Evolutionary conservation across 257 asterid genomes (phyloP).

Genomic region (Mentha longifolia): DNA sequence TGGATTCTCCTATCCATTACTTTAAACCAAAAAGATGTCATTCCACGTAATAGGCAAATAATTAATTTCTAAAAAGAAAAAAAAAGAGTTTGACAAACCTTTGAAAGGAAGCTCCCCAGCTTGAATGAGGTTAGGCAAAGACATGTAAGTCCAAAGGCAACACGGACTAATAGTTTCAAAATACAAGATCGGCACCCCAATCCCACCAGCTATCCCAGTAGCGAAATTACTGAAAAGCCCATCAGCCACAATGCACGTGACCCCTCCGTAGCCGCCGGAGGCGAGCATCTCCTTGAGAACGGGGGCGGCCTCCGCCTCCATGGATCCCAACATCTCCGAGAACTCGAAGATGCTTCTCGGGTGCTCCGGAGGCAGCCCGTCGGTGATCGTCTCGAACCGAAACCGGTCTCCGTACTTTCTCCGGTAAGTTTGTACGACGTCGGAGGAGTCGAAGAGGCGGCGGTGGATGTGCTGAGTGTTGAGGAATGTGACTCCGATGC

Average conservation of each 20-base stretch:
- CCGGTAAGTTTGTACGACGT: slow-evolving; percentile 12
- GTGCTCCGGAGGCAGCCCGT: slow-evolving; percentile 56
- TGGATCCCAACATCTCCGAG: slow-evolving; percentile 33
- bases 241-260: slow-evolving; percentile 55
- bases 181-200: slow-evolving; percentile 44
- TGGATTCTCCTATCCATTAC: no score
- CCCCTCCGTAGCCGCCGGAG: background rate
- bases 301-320: slow-evolving; percentile 42
- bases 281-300: slow-evolving; percentile 46
- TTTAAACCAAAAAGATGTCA: no score
- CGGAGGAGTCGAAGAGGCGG: slow-evolving; percentile 40
- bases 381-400: slow-evolving; percentile 48
- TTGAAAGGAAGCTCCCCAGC: slow-evolving; percentile 61
- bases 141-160: slow-evolving; percentile 59
- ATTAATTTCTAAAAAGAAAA: no score
- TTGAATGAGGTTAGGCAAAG: slow-evolving; percentile 62
- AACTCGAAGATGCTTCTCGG: slow-evolving; percentile 48
- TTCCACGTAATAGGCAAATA: no score
- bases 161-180: slow-evolving; percentile 67
- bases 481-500: slow-evolving; percentile 61
- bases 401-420: slow-evolving; percentile 36
- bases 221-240: slow-evolving; percentile 56
- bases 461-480: slow-evolving; percentile 58
- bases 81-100: slow-evolving; percentile 22
- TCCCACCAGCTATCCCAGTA: slow-evolving; percentile 41